Evolutionary conservation across 2,329 filamentous ascomycete species (phyloP).

Genomic region (Xylaria arbuscula): DNA sequence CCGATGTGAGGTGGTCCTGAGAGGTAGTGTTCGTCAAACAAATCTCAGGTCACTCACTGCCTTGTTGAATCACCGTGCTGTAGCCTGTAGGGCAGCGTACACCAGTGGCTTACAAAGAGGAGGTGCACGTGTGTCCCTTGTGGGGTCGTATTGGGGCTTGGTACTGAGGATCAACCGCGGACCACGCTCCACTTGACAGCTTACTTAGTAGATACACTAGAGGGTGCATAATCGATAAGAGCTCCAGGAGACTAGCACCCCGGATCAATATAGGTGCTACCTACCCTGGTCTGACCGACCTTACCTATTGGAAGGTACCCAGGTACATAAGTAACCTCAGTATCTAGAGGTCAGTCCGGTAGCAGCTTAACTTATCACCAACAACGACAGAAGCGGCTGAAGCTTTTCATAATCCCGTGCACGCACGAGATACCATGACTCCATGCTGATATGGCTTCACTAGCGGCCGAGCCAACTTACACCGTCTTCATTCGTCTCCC

Average conservation of each 20-base stretch:
- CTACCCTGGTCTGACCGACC: neutral
- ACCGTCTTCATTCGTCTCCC: slow-evolving; percentile 92
- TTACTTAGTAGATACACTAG: neutral
- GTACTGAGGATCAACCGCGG: neutral
- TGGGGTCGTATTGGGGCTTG: slow-evolving; percentile 20
- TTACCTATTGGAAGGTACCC: neutral
- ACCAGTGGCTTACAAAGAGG: slow-evolving; percentile 3
- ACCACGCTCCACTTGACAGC: slow-evolving; percentile 5
- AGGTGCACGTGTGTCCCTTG: slow-evolving; percentile 10
- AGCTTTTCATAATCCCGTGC: slow-evolving; percentile 23
- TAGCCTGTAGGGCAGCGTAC: neutral
- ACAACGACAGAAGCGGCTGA: slow-evolving; percentile 11
- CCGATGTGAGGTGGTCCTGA: neutral
- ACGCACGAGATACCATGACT: slow-evolving; percentile 6
- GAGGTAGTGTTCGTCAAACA: neutral
- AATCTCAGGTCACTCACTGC: neutral
- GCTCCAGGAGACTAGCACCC: slow-evolving; percentile 32
- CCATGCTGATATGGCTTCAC: slow-evolving; percentile 44
- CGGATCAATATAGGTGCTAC: too few species aligned
- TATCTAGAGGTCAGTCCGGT: neutral
- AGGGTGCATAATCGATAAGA: slow-evolving; percentile 49
- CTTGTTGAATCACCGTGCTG: neutral
- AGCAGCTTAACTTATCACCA: neutral
- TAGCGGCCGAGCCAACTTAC: slow-evolving; percentile 64
- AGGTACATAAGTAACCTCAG: too few species aligned